A percentile compares a stretch with the other conserved stretches of the same genome.
Evolutionary conservation across 371 early-diverging fungal genomes (phyloP).

Genomic region (Mucor lusitanicus): DNA sequence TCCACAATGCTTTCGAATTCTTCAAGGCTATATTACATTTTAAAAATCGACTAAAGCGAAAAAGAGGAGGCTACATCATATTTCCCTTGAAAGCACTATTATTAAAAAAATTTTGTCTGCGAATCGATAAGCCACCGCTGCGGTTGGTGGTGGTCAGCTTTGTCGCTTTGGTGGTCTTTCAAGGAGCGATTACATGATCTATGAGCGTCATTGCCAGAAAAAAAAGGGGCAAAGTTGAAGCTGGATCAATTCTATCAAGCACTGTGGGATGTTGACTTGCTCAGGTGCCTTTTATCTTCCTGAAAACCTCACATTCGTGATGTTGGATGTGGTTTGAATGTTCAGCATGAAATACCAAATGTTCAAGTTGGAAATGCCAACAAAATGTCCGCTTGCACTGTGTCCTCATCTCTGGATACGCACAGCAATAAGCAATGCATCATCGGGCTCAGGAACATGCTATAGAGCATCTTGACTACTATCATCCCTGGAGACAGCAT

Average conservation of each 20-base stretch:
- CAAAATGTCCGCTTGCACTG: too few species aligned
- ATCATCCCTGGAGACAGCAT: background rate
- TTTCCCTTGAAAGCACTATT: background rate
- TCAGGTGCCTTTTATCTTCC: too few species aligned
- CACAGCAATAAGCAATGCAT: background rate
- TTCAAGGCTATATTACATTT: background rate
- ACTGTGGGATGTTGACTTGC: too few species aligned
- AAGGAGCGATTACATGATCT: background rate
- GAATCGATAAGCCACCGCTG: constrained; percentile 4
- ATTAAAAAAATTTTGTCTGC: constrained; percentile 5
- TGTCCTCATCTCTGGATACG: too few species aligned
- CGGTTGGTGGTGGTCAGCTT: background rate
- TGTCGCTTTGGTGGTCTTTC: background rate
- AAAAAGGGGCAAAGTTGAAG: background rate
- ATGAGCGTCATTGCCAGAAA: background rate
- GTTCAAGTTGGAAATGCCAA: too few species aligned
- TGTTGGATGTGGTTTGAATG: too few species aligned
- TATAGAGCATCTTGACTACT: background rate
- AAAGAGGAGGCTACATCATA: constrained; percentile 7
- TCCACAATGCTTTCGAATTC: background rate
- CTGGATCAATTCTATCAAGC: background rate
- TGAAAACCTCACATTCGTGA: too few species aligned
- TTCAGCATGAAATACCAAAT: too few species aligned
- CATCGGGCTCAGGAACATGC: background rate
- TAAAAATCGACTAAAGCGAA: constrained; percentile 17